A percentile compares a stretch with the other conserved stretches of the same genome.
Conservation (phyloP, 371 early-diverging fungal genomes). For the Sporodiniella umbellata region DNA sequence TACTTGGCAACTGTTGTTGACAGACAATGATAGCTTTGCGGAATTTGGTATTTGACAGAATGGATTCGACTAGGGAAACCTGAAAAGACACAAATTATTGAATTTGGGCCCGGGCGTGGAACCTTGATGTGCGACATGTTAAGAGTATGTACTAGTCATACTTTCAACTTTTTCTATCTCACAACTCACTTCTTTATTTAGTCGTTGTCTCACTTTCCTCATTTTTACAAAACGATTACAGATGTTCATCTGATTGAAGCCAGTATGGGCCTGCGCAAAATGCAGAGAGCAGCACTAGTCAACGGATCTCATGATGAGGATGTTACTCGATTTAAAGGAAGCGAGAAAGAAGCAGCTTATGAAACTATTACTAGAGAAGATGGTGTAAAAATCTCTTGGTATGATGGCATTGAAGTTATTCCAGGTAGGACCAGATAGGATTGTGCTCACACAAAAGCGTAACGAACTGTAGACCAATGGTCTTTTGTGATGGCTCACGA, state of each 20-base stretch:
- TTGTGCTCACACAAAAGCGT: neutral
- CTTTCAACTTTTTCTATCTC: neutral
- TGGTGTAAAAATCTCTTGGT: conserved; percentile 68
- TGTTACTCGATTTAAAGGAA: conserved; percentile 25
- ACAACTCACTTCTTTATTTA: conserved; percentile 9
- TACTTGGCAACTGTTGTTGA: conserved; percentile 1
- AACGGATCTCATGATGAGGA: conserved; percentile 42
- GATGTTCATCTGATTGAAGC: conserved; percentile 83
- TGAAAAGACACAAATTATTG: conserved; percentile 67
- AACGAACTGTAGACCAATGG: conserved; percentile 39
- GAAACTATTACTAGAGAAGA: conserved; percentile 40
- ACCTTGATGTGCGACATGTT: conserved; percentile 93
- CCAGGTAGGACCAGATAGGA: conserved; percentile 37
- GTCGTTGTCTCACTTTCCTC: conserved; percentile 65
- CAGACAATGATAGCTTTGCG: conserved; percentile 53
- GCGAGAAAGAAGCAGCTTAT: conserved; percentile 22
- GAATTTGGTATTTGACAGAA: conserved; percentile 76
- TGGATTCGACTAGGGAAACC: conserved; percentile 69
- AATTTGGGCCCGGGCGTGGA: conserved; percentile 94
- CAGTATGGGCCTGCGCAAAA: conserved; percentile 70
- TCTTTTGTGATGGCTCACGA: conserved; percentile 86
- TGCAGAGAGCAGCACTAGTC: conserved; percentile 61
- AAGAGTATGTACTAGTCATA: conserved; percentile 47
- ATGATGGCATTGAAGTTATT: conserved; percentile 66
- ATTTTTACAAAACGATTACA: conserved; percentile 58